Evolutionary conservation across 192 early-diverging fungal species (phyloP).

Genomic region (Backusella parvicylindrica): DNA sequence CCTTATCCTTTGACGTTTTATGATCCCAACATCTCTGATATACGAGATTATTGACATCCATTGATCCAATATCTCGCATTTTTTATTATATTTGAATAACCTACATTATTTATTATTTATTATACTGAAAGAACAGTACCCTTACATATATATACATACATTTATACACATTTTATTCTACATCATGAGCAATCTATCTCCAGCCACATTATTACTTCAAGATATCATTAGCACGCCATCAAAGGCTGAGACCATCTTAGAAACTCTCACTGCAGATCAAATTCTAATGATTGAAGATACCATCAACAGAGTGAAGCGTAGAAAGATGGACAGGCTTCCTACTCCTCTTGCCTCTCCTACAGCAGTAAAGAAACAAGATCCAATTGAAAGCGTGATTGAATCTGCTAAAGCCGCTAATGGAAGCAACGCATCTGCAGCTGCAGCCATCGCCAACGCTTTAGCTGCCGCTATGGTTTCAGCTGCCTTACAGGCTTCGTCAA

Average conservation of each 20-base stretch:
- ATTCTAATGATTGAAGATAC: constrained; percentile 21
- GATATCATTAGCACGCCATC: constrained; percentile 25
- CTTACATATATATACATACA: neutral
- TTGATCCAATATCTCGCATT: constrained; percentile 10
- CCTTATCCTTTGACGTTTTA: constrained; percentile 12
- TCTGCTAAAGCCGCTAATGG: neutral
- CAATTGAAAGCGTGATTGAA: constrained; percentile 4
- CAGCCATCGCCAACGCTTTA: constrained; percentile 18
- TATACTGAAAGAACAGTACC: neutral
- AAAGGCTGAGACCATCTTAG: constrained; percentile 21
- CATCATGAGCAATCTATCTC: constrained; percentile 3
- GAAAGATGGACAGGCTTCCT: constrained; percentile 18
- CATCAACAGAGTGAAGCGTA: constrained; percentile 17
- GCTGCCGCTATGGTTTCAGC: constrained; percentile 15
- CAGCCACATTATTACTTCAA: constrained; percentile 19
- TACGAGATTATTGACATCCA: constrained; percentile 17
- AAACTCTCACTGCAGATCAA: constrained; percentile 19
- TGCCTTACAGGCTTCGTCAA: neutral
- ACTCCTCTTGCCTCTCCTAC: neutral
- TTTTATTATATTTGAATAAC: neutral
- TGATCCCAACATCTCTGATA: constrained; percentile 7
- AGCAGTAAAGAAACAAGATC: neutral
- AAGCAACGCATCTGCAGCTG: neutral
- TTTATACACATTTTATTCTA: neutral
- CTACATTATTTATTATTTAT: neutral